Base-by-base conservation (phyloP, 805 yeast species). In the Starmera pachycereana region DNA sequence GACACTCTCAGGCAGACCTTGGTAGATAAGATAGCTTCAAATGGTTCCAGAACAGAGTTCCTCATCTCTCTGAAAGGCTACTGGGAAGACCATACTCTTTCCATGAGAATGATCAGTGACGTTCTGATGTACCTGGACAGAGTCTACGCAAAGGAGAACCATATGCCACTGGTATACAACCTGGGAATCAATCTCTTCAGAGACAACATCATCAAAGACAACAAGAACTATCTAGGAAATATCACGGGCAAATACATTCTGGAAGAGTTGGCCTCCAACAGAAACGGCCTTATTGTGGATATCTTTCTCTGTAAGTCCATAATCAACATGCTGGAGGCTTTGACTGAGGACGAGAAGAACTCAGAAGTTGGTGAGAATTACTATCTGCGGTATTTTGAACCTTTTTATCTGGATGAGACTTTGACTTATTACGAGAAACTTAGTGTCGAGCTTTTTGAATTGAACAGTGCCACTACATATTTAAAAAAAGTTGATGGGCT, bases 61-160 rank as follows among this genome's bases (percentile, higher is more conserved):
- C 6, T 22, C 6, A 8, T 2, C 27, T 22, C 27, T 8, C 50
- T 71, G 8, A 50, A 66, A 3, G 38, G 43, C 4, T 46, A 45
- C 3, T 88, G 96, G 95, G 69, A 74, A 31, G 85, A 78, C 37
- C 90, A 83, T 54, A 57, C 78, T 32, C 68, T 78, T 32, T 70
- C 81, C 37, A 82, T 85, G 80, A 70, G 84, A 46, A 76, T 85
- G 71, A 73, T 86, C 35, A 74, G 89, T 50, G 95, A 89, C 57
- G 84, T 88, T 4, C 63, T 86, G 54, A 80, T 88, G 83, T 88
- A 88, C 53, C 59, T 89, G 54, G 95, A 88, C 54, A 71, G 95
- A 35, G 95, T 85, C 0, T 87, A 83, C 49, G 83, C 88, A 25
- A 78, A 76, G 47, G 89, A 81, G 46, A 65, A 68, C 40, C 78